Evolutionary conservation across 140 eudicot species (phyloP), one percentile per base, ranked within the genome.

Genomic region (Bidens hawaiensis): DNA sequence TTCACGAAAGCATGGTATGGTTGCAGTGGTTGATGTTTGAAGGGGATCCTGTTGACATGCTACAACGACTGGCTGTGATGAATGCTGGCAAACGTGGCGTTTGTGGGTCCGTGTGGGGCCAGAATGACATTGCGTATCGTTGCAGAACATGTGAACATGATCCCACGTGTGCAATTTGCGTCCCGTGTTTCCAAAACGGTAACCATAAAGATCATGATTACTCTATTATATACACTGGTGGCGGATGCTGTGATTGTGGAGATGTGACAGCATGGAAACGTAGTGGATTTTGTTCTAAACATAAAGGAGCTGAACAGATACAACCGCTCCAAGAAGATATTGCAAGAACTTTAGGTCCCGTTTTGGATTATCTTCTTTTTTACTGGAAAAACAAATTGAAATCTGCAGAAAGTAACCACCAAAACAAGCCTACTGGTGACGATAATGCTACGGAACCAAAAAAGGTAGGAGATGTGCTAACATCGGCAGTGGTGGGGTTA

Each of bases 221-320:
- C 69, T 85, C 97, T 5, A 81, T 94, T 34, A 94, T 88, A 52
- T 94, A 94, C 57, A 88, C 99, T 0, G 99, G 99, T 28, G 94
- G 97, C 25, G 99, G 99, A 56, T 94, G 99, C 71, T 94, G 99
- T 75, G 99, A 94, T 73, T 94, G 99, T 74, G 99, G 99, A 67
- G 99, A 94, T 64, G 84, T 85, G 61, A 94, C 95, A 16, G 99
- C 99, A 43, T 94, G 99, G 99, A 88, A 88, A 64, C 94, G 88
- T 27, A 87, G 88, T 74, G 99, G 99, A 34, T 94, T 94, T 65
- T 94, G 99, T 81, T 85, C 95, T 2, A 88, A 94, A 78, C 99
- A 94, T 82, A 94, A 83, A 83, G 99, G 99, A 53, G 95, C 97
- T 0, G 97, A 88, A 74, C 86, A 88, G 82, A 85, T 94, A 59